Evolutionary conservation across 2,329 filamentous ascomycete species (phyloP).

Genomic region (Hirsutella thompsonii): DNA sequence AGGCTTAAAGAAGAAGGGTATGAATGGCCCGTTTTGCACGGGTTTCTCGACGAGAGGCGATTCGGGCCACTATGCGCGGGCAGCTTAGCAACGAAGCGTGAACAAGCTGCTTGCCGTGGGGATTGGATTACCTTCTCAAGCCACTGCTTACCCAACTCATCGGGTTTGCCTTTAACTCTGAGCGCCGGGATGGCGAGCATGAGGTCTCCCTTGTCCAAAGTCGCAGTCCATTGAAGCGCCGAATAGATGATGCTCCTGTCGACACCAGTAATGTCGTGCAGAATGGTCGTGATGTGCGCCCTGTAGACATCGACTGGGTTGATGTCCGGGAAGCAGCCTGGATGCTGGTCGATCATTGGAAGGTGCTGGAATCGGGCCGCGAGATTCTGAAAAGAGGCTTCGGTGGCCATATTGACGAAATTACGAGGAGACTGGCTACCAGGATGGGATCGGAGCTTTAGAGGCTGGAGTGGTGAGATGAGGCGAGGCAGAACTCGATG

Average conservation of each 20-base stretch:
- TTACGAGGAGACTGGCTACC: neutral
- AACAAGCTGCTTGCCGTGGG: too few species aligned
- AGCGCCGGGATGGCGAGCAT: conserved; percentile 5
- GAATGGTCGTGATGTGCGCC: conserved; percentile 5
- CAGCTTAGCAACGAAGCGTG: neutral
- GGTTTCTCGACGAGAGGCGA: conserved; percentile 6
- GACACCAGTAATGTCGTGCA: conserved; percentile 5
- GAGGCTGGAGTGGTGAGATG: neutral
- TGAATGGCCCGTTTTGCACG: conserved; percentile 3
- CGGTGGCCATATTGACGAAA: conserved; percentile 3
- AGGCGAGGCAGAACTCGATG: neutral
- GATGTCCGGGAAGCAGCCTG: conserved; percentile 4
- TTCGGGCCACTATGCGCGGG: conserved; percentile 3
- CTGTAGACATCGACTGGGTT: conserved; percentile 6
- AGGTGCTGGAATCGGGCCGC: conserved; percentile 3
- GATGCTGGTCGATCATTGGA: conserved; percentile 3
- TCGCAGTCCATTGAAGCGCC: conserved; percentile 5
- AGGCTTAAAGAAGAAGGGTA: conserved; percentile 5
- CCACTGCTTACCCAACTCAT: conserved; percentile 5
- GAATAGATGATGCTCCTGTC: conserved; percentile 4
- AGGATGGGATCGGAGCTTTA: neutral
- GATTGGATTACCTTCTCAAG: conserved; percentile 5
- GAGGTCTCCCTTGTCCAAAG: conserved; percentile 4
- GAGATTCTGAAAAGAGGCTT: conserved; percentile 3
- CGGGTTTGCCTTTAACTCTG: conserved; percentile 5